Evolutionary conservation across 1,139 yeast species (phyloP).

Genomic region (Kurtzmaniella quercitrusa): DNA sequence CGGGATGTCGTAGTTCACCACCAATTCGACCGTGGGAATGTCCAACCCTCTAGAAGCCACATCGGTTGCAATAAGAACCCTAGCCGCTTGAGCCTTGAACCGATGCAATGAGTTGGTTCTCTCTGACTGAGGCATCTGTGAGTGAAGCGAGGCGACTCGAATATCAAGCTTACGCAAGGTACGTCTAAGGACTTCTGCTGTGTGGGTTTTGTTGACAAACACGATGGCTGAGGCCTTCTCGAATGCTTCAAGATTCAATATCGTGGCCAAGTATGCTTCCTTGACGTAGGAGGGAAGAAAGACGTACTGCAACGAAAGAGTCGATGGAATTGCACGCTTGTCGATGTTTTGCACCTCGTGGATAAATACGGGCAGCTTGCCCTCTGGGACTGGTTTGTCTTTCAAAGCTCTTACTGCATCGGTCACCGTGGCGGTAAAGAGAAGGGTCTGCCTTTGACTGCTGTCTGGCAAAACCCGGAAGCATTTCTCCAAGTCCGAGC

Average conservation of each 20-base stretch:
- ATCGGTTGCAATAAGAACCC: conserved; percentile 89
- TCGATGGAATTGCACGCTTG: conserved; percentile 73
- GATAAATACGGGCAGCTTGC: conserved; percentile 64
- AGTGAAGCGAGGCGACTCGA: conserved; percentile 84
- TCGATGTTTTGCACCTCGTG: conserved; percentile 79
- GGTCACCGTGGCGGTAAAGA: conserved; percentile 95
- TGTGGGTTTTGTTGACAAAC: conserved; percentile 84
- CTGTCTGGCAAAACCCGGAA: conserved; percentile 68
- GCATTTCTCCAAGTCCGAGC: conserved; percentile 71
- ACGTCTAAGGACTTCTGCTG: conserved; percentile 84
- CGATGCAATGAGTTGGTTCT: conserved; percentile 87
- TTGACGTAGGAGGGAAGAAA: conserved; percentile 80
- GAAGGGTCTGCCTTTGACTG: conserved; percentile 71
- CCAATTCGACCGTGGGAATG: conserved; percentile 87
- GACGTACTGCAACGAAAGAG: conserved; percentile 53
- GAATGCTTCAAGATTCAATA: conserved; percentile 61
- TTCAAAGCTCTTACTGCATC: conserved; percentile 83
- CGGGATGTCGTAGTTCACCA: conserved; percentile 87
- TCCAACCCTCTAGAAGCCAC: conserved; percentile 97
- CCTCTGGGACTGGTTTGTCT: conserved; percentile 49
- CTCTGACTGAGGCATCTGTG: conserved; percentile 91
- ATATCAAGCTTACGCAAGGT: conserved; percentile 69
- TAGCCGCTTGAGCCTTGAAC: conserved; percentile 91
- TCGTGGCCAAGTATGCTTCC: conserved; percentile 76
- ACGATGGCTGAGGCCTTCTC: conserved; percentile 69